These are phyloP conservation scores for Eucalyptus curtisii DNA, from an alignment of 345 rosid species.

Conservation along the genomic window DNA sequence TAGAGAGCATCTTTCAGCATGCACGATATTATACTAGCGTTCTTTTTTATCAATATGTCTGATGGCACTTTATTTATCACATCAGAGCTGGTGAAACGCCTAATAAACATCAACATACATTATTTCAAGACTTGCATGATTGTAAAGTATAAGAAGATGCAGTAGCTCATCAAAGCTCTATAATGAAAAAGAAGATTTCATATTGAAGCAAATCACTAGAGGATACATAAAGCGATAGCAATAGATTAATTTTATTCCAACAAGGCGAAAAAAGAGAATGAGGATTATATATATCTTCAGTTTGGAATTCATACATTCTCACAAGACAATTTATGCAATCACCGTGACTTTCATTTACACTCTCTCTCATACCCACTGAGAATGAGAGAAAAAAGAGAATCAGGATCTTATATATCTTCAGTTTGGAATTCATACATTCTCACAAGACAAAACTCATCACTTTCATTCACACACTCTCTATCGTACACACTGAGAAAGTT, in stretches of 20 bases:
- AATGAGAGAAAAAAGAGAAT: background rate
- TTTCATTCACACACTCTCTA: background rate
- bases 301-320: background rate
- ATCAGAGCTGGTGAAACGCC: background rate
- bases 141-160: background rate
- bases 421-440: background rate
- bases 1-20: background rate
- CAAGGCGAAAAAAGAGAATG: background rate
- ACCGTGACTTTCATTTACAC: background rate
- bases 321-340: background rate
- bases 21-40: background rate
- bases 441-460: background rate
- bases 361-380: background rate
- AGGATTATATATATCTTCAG: background rate
- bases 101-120: background rate
- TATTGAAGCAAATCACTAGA: background rate
- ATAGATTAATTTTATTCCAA: background rate
- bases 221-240: background rate
- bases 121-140: background rate
- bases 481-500: background rate
- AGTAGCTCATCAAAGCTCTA: background rate
- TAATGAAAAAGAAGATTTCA: background rate
- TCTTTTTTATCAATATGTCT: background rate
- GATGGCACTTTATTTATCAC: background rate
- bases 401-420: background rate